Base-by-base conservation (phyloP, 805 yeast genomes). In the Starmerella apicola region DNA sequence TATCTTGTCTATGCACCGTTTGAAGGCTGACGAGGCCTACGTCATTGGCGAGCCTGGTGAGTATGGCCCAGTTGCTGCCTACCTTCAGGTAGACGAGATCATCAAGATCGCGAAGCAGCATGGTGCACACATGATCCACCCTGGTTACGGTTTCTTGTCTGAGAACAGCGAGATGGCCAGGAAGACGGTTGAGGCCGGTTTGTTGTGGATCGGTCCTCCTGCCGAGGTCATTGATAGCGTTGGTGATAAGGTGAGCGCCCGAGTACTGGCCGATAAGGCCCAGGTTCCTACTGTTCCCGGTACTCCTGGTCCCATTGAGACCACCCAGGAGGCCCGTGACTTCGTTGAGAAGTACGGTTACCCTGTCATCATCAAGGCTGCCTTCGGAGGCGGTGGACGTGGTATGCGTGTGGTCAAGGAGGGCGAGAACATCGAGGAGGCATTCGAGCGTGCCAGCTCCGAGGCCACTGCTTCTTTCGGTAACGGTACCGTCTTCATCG, bases 361-460 rank as follows among this genome's bases (percentile, higher is more conserved):
- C 65, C 98, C 98, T 7, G 97, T 91, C 36, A 88, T 88, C 64
- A 85, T 88, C 65, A 88, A 88, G 66, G 98, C 98, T 34, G 98
- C 98, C 28, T 91, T 81, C 58, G 98, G 98, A 61, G 98, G 98
- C 66, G 98, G 98, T 71, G 98, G 98, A 59, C 78, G 97, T 66
- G 98, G 98, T 73, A 91, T 88, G 97, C 78, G 98, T 67, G 98
- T 88, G 37, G 98, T 88, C 33, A 72, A 93, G 57, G 95, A 88
- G 63, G 96, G 95, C 54, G 98, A 91, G 53, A 83, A 78, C 61
- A 74, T 88, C 44, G 78, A 60, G 34, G 96, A 88, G 60, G 96
- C 97, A 27, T 88, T 91, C 67, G 65, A 70, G 55, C 79, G 98
- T 65, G 97, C 97, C 26, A 75, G 80, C 23, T 81, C 94, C 33